Base-by-base conservation (phyloP, 2,329 filamentous ascomycete genomes). In the Trichoderma sp. region DNA sequence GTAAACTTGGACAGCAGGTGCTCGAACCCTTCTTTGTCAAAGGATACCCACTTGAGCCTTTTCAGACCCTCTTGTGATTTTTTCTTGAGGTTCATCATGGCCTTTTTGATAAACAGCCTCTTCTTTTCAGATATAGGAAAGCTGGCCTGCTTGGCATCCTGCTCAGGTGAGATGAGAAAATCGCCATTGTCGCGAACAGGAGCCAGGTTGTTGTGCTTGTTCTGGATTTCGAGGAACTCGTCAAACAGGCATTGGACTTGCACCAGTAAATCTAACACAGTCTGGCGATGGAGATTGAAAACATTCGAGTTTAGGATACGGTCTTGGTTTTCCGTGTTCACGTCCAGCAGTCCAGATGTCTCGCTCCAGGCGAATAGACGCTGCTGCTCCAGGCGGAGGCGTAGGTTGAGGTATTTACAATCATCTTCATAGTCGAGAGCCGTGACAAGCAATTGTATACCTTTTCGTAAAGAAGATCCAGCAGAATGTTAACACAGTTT, bases 341-440 rank as follows among this genome's bases (percentile, higher is more conserved):
- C 80, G 74, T 87, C 86, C 14, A 88, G 81, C 21, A 88, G 79
- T 9, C 86, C 87, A 12, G 86, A 88, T 3, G 86, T 85, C 77
- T 88, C 86, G 76, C 85, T 87, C 86, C 87, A 88, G 56, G 85
- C 86, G 76, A 87, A 87, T 16, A 88, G 82, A 29, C 87, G 83
- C 76, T 88, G 86, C 80, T 88, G 86, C 78, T 88, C 87, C 84
- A 88, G 87, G 71, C 86, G 85, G 67, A 88, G 79, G 67, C 87
- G 83, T 77, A 88, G 78, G 76, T 87, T 87, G 75, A 88, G 84
- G 78, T 87, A 88, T 75, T 82, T 85, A 79, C 84, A 87, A 64
- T 87, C 86, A 76, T 88, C 83, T n/a, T 86, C 85, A 74, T 87
- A 86, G 63, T 85, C 84, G 62, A 84, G 80, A n/a, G 86, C 87